Evolutionary conservation across 305 asterid genomes (phyloP), one percentile per base, ranked within the genome.

Genomic region (Fraxinus baroniana): DNA sequence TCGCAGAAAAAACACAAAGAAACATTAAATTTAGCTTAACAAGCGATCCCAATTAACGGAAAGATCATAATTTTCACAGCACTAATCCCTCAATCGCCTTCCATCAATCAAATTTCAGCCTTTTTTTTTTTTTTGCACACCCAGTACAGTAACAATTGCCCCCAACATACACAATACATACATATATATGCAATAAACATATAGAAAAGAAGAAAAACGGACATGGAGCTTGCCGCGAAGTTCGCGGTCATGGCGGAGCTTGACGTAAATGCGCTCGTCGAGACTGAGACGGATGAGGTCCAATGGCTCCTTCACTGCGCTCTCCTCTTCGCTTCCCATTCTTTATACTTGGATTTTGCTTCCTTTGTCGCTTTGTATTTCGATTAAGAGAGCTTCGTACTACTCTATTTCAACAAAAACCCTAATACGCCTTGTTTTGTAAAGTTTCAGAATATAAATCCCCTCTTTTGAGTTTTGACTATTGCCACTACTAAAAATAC

Each of bases 181-280:
- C 68, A 81, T 71, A 71, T 18, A 55, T 3, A 36, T 13, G 60
- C 37, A 71, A 39, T 1, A 70, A 10, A 22, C 2, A 24, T 2
- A 49, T 12, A 70, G 39, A 44, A 72, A 17, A 39, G 78, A 52
- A 71, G 68, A 30, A 79, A 76, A 5, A n/a, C 77, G 6, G n/a
- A 96, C 99, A 76, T 96, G 99, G 57, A 96, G 98, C 82, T 92
- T 94, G 83, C 99, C 99, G 33, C 99, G 97, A 60, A 96, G 98
- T 86, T 96, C 98, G 26, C 98, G 93, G 79, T 96, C 98, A 66
- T 93, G 94, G 36, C 98, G 98, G 76, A 96, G 98, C 91, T 96
- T 94, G 85, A 96, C 98, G 84, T 94, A 96, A 90, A 96, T 96
- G 84, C 99, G 92, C 84, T 96, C 98, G 83, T 96, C 99, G 83